Evolutionary conservation across 257 asterid species (phyloP), one percentile per base, ranked within the genome.

Genomic region (Forsythia suspensa): DNA sequence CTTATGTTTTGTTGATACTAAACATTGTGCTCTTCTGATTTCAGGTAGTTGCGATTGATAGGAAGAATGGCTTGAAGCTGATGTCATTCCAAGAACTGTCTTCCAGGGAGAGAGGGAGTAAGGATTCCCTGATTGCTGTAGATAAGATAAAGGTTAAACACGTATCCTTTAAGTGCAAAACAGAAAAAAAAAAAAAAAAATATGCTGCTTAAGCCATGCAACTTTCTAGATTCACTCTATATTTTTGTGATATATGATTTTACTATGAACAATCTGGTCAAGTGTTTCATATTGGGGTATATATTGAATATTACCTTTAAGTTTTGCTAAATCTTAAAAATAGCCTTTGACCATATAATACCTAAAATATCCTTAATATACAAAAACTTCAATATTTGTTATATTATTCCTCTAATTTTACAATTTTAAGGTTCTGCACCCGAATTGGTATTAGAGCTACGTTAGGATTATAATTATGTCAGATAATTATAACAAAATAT

Each of bases 31-130:
- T 66, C 63, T 80, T 79, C 75, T 76, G 63, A 65, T 78, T 86
- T 80, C 88, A 94, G 98, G 94, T 92, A 71, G 98, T 94, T 78
- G 97, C 97, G 55, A 83, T 94, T 86, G 93, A 94, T 87, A 85
- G 97, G 77, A 87, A 84, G 77, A 88, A 90, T 82, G 80, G 85
- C 78, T 81, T 84, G 85, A 94, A 87, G 89, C 96, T 94, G 59
- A 87, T 87, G 98, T 90, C 98, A 57, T 94, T 94, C 83, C 98
- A 94, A 83, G 97, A 94, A 84, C 87, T 94, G 78, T 92, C 98
- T 81, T 87, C 98, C 74, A 90, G 98, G 81, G 97, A 91, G 87
- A 94, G 97, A 83, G 98, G 98, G 89, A 89, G 92, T 73, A 91
- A 90, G 86, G 96, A 90, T 80, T 90, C 97, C 80, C 52, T 83